Evolutionary conservation across 2,329 filamentous ascomycete species (phyloP).

Genomic region (Cercospora sp.): DNA sequence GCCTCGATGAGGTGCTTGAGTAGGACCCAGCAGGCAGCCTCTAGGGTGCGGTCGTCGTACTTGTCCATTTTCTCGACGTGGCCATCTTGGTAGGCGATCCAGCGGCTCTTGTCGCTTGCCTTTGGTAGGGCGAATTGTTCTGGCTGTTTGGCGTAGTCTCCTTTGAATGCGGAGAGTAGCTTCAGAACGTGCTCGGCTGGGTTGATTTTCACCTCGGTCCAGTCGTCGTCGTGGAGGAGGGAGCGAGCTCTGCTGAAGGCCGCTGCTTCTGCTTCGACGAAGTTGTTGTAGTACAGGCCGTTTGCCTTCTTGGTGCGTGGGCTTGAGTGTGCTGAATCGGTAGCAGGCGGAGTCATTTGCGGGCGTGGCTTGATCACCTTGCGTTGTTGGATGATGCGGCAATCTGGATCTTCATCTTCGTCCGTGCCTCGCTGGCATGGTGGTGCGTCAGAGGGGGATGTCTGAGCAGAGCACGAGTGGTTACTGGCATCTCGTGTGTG

Average conservation of each 20-base stretch:
- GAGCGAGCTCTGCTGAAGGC: conserved; percentile 14
- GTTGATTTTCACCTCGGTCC: conserved; percentile 11
- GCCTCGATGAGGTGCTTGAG: conserved; percentile 20
- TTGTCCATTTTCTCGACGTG: conserved; percentile 22
- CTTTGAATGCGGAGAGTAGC: conserved; percentile 18
- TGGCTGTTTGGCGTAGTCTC: conserved; percentile 7
- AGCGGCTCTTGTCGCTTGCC: conserved; percentile 14
- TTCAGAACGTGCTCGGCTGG: conserved; percentile 13
- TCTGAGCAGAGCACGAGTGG: background rate
- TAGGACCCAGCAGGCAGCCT: conserved; percentile 21
- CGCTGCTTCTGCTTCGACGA: conserved; percentile 18
- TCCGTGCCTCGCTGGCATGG: background rate
- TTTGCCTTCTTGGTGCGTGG: conserved; percentile 1
- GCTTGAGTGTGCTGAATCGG: background rate
- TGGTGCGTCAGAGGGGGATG: background rate
- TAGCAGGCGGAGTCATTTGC: conserved; percentile 4
- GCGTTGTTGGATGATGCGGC: conserved; percentile 16
- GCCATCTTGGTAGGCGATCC: conserved; percentile 18
- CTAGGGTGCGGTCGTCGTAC: conserved; percentile 12
- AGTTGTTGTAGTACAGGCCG: conserved; percentile 16
- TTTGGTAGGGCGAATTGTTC: conserved; percentile 12
- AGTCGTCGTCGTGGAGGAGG: conserved; percentile 19
- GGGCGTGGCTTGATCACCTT: conserved; percentile 15
- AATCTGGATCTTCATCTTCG: background rate
- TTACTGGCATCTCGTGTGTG: background rate